phyloP scores from a whole-genome alignment of 169 alveolate genomes.

The Toxoplasma gondii region DNA sequence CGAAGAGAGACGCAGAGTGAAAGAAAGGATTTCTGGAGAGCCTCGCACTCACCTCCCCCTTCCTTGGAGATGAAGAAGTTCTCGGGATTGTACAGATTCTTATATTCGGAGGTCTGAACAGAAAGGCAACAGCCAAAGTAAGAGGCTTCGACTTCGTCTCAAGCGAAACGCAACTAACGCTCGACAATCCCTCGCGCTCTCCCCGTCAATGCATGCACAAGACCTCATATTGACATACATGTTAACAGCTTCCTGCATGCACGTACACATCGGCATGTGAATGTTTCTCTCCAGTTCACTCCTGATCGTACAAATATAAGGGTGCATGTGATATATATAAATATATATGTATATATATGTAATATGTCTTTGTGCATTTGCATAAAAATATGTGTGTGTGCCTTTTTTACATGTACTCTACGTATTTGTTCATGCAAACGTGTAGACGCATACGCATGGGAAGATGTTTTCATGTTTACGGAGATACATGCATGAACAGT shows the following conservation, averaged over 20 bases:
- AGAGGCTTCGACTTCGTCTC: too few relatives aligned
- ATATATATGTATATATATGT: background rate
- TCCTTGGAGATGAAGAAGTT: conserved; percentile 95
- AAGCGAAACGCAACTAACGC: too few relatives aligned
- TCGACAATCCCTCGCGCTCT: too few relatives aligned
- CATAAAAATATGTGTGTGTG: too few relatives aligned
- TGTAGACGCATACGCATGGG: background rate
- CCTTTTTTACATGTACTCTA: background rate
- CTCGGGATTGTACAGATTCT: conserved; percentile 97
- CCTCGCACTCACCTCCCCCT: conserved; percentile 89
- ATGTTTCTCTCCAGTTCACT: background rate
- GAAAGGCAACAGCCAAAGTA: conserved; percentile 32
- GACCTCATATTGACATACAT: too few relatives aligned
- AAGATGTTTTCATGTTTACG: background rate
- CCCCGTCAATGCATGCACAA: too few relatives aligned
- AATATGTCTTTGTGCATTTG: too few relatives aligned
- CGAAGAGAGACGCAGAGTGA: background rate
- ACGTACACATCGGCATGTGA: background rate
- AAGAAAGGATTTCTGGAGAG: background rate
- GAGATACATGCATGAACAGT: background rate
- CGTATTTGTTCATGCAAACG: background rate
- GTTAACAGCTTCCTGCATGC: too few relatives aligned
- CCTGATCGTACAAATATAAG: too few relatives aligned
- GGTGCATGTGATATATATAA: too few relatives aligned
- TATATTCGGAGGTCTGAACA: conserved; percentile 85